Conservation (phyloP, 164 flowering plant species). For the Malania oleifera region DNA sequence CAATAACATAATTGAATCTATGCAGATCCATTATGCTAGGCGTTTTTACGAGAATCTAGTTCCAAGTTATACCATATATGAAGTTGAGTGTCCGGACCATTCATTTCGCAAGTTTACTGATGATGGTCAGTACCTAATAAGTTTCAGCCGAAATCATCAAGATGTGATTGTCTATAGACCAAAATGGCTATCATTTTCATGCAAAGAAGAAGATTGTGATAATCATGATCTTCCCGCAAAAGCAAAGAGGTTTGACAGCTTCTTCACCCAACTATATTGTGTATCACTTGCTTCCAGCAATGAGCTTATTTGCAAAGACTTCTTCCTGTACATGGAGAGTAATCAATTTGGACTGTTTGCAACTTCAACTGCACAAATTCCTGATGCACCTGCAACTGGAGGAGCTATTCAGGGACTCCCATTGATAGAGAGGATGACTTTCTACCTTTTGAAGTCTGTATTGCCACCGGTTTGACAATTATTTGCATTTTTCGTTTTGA, state of each 20-base stretch:
- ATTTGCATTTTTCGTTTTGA: neutral
- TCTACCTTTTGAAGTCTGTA: slow-evolving; percentile 83
- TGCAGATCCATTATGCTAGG: slow-evolving; percentile 78
- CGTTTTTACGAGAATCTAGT: slow-evolving; percentile 89
- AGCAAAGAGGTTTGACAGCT: slow-evolving; percentile 80
- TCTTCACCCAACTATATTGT: slow-evolving; percentile 69
- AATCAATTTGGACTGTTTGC: slow-evolving; percentile 94
- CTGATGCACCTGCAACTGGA: slow-evolving; percentile 71
- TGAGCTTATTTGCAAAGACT: slow-evolving; percentile 91
- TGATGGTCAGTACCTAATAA: slow-evolving; percentile 86
- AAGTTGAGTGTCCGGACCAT: slow-evolving; percentile 87
- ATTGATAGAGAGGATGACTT: slow-evolving; percentile 82
- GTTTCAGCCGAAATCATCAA: slow-evolving; percentile 86
- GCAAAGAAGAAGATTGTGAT: slow-evolving; percentile 58
- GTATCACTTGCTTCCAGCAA: slow-evolving; percentile 80
- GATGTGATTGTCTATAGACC: slow-evolving; percentile 93
- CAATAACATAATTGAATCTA: slow-evolving; percentile 12
- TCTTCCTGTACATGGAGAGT: slow-evolving; percentile 77
- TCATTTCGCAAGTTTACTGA: slow-evolving; percentile 92
- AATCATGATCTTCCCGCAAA: slow-evolving; percentile 58
- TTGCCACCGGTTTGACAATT: neutral
- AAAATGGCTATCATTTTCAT: slow-evolving; percentile 77
- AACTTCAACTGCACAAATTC: slow-evolving; percentile 79
- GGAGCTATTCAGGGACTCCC: slow-evolving; percentile 90
- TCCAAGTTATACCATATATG: slow-evolving; percentile 75